Evolutionary conservation across 495 filamentous ascomycete genomes (phyloP).

Genomic region (Neurospora sp.): DNA sequence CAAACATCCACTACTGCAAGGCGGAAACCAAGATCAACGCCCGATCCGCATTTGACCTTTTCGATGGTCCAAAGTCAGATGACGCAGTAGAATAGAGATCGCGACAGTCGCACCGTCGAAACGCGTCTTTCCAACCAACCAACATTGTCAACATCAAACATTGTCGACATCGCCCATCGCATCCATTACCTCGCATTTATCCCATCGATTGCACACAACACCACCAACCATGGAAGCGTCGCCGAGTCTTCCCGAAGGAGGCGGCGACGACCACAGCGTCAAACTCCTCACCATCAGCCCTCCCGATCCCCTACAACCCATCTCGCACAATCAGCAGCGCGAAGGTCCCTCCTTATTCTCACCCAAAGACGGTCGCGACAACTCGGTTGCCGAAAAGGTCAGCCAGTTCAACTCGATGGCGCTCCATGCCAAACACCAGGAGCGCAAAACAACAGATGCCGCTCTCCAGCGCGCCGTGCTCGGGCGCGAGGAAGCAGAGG

Average conservation of each 20-base stretch:
- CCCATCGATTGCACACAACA: slow-evolving; percentile 8
- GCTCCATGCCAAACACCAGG: slow-evolving; percentile 51
- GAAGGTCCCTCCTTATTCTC: slow-evolving; percentile 17
- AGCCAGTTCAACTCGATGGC: slow-evolving; percentile 67
- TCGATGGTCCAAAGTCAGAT: background rate
- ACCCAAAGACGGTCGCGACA: slow-evolving; percentile 46
- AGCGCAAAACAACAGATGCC: slow-evolving; percentile 53
- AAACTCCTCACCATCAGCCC: background rate
- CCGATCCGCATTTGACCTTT: background rate
- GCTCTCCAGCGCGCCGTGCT: slow-evolving; percentile 72
- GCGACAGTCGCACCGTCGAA: background rate
- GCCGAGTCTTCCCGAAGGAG: slow-evolving; percentile 16
- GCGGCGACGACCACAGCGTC: background rate
- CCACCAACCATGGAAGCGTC: slow-evolving; percentile 9
- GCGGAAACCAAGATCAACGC: background rate
- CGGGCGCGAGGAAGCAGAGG: slow-evolving; percentile 75
- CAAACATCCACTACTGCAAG: background rate
- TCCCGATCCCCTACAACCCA: slow-evolving; percentile 47
- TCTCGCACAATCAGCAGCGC: slow-evolving; percentile 67
- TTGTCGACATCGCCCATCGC: background rate
- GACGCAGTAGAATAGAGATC: background rate
- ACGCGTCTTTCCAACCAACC: background rate
- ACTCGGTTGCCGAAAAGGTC: slow-evolving; percentile 71
- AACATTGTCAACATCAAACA: background rate
- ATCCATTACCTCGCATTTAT: slow-evolving; percentile 11